Evolutionary conservation across 2,329 filamentous ascomycete genomes (phyloP), one percentile per base, ranked within the genome.

Genomic region (Colletotrichum tamarilloi): DNA sequence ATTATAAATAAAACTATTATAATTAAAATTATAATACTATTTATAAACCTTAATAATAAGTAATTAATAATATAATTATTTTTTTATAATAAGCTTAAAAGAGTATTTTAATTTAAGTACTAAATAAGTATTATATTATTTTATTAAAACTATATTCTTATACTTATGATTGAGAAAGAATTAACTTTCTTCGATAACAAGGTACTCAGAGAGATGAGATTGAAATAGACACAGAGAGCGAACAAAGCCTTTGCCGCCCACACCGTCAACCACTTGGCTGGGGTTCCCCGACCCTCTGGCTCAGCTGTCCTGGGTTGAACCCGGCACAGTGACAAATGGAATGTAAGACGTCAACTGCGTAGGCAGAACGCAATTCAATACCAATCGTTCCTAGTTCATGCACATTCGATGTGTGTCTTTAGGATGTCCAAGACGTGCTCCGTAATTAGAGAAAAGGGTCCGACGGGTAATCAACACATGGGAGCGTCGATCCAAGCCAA

Each of bases 401-500:
- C 24, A 7, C 52, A 69, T 32, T 35, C n/a, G 7, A 12, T 35
- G 24, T 26, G 52, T 55, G 24, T 42, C 30, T 30, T 30, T n/a
- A n/a, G 26, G 56, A 46, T 32, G 66, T 28, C 70, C n/a, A 73
- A 56, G 65, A 69, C 59, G 53, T 70, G 59, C 60, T 73, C 60
- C 55, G 59, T 65, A 65, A 73, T 55, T 62, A 73, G 60, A 57
- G 60, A 32, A 28, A 65, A 57, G 70, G 70, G 67, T 65, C 67
- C 56, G 56, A 67, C 55, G 60, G 66, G 67, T 68, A 68, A 24
- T 62, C 63, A 59, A 67, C 42, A 64, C 53, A 69, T n/a, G 19
- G 60, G 26, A 73, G 64, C 60, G 60, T 73, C 70, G 70, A 73
- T 73, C 67, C 46, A 60, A 60, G 59, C 60, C 65, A 73, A 65